A percentile compares a stretch with the other conserved stretches of the same genome.
Conservation (phyloP, 2,329 filamentous ascomycete genomes). For the Pseudogymnoascus sp. region DNA sequence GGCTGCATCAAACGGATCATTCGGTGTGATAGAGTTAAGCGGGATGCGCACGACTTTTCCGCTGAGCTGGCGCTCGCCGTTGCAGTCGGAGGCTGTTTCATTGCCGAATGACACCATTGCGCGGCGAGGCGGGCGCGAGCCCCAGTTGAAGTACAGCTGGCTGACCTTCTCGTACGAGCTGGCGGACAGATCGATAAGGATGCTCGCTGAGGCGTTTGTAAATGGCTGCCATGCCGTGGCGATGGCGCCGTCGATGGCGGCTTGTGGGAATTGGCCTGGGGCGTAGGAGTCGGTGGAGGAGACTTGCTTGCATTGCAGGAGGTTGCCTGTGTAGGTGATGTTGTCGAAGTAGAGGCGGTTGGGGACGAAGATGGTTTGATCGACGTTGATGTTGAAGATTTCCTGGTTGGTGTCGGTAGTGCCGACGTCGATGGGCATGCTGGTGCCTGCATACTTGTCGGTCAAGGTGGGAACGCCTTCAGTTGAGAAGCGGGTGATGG, state of each 20-base stretch:
- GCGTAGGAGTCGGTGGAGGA: slow-evolving; percentile 40
- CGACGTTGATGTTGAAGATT: slow-evolving; percentile 40
- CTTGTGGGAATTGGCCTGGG: slow-evolving; percentile 62
- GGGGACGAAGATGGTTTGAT: slow-evolving; percentile 44
- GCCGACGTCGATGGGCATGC: slow-evolving; percentile 54
- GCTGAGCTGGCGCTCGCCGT: slow-evolving; percentile 6
- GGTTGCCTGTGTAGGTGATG: slow-evolving; percentile 49
- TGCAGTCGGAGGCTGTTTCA: slow-evolving; percentile 17
- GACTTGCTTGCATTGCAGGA: slow-evolving; percentile 56
- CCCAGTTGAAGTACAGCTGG: slow-evolving; percentile 54
- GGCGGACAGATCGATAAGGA: slow-evolving; percentile 47
- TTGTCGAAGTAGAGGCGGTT: slow-evolving; percentile 52
- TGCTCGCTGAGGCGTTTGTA: slow-evolving; percentile 42
- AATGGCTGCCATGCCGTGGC: slow-evolving; percentile 61
- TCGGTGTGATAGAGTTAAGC: slow-evolving; percentile 19
- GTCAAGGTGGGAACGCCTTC: slow-evolving; percentile 36
- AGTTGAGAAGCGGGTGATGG: slow-evolving; percentile 43
- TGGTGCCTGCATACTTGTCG: slow-evolving; percentile 47
- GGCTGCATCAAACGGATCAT: slow-evolving; percentile 21
- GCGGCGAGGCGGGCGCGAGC: slow-evolving; percentile 44
- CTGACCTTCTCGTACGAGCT: slow-evolving; percentile 35
- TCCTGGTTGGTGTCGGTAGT: slow-evolving; percentile 32
- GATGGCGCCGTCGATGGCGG: slow-evolving; percentile 58
- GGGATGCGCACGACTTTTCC: slow-evolving; percentile 17
- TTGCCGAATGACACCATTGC: slow-evolving; percentile 48